phyloP scores from a whole-genome alignment of 331 rosid species.

The Rosa hybrid region DNA sequence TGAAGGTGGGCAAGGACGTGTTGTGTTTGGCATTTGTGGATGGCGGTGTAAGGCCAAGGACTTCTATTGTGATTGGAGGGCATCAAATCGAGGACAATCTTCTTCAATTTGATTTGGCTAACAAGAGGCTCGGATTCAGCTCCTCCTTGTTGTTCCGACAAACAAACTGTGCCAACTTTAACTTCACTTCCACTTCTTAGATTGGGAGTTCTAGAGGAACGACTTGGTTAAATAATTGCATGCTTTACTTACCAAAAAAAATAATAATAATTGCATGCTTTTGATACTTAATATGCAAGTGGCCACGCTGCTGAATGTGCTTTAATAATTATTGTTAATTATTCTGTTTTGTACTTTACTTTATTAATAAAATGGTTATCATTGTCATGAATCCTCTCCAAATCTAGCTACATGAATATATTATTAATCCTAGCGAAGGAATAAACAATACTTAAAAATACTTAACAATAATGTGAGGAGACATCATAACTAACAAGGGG shows the following conservation, averaged over 20 bases:
- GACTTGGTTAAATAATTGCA: not conserved
- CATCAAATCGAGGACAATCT: conserved; percentile 56
- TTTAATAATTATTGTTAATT: no score
- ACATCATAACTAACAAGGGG: no score
- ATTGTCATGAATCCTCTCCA: no score
- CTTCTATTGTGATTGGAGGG: conserved; percentile 61
- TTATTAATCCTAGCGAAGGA: no score
- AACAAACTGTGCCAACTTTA: conserved; percentile 54
- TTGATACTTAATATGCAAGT: no score
- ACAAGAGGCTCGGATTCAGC: conserved; percentile 57
- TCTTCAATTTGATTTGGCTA: conserved; percentile 51
- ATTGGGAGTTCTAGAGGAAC: not conserved
- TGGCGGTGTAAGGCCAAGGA: conserved; percentile 40
- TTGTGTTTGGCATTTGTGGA: conserved; percentile 55
- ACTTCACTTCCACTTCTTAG: conserved; percentile 39
- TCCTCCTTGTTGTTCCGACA: conserved; percentile 34
- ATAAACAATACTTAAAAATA: no score
- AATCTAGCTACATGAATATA: no score
- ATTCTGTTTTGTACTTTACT: no score
- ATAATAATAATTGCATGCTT: not conserved
- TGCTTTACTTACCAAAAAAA: no score
- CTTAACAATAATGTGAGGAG: no score
- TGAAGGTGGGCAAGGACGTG: conserved; percentile 32
- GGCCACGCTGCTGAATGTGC: no score
- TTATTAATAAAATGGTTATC: no score